These are phyloP conservation scores for Trichoderma aggressivum DNA, from an alignment of 2,329 filamentous ascomycete species.

Conservation along the genomic window DNA sequence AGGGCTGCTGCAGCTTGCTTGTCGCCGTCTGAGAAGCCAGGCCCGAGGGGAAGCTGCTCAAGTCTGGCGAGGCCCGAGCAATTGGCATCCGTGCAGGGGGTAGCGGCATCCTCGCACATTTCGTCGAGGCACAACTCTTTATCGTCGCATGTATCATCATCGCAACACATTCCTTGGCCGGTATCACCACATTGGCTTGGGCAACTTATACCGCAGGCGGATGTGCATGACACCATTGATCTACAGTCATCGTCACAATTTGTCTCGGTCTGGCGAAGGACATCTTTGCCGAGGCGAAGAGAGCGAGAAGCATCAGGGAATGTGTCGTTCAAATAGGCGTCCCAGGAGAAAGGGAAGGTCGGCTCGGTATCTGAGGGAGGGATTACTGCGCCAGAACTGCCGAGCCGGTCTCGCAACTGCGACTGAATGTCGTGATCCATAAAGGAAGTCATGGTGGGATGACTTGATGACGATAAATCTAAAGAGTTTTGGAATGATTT, in stretches of 20 bases:
- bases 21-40: conserved; percentile 24
- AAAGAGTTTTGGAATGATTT: not conserved
- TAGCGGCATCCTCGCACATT: conserved; percentile 36
- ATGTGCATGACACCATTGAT: conserved; percentile 33
- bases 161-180: conserved; percentile 35
- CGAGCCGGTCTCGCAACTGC: not conserved
- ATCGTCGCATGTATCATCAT: conserved; percentile 33
- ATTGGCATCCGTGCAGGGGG: conserved; percentile 35
- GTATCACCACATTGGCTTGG: conserved; percentile 35
- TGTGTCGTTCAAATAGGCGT: conserved; percentile 21
- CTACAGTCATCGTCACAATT: conserved; percentile 30
- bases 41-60: not conserved
- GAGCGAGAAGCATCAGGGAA: conserved; percentile 8
- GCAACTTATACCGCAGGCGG: conserved; percentile 35
- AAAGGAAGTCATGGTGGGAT: not conserved
- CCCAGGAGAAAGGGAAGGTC: conserved; percentile 21
- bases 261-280: not conserved
- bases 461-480: not conserved
- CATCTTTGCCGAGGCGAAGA: not conserved
- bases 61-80: conserved; percentile 26
- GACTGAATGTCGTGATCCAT: not conserved
- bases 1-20: conserved; percentile 31
- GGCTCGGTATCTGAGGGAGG: conserved; percentile 10
- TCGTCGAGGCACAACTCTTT: conserved; percentile 27
- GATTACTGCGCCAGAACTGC: not conserved